Conservation (phyloP, 2,329 filamentous ascomycete genomes). For the Diplocarpon rosae region DNA sequence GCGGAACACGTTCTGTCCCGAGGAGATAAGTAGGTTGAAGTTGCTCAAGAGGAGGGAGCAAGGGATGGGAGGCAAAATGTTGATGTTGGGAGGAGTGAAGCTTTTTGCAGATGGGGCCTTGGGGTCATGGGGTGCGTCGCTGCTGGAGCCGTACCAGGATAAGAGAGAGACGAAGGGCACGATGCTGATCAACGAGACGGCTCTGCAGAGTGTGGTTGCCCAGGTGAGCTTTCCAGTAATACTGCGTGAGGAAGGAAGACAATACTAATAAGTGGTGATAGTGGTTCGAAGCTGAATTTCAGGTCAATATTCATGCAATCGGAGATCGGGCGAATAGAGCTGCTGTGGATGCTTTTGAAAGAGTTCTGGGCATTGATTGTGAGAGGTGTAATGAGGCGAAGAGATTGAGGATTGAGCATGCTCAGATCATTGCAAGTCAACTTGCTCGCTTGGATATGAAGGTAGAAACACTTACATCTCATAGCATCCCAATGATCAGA, state of each 20-base stretch:
- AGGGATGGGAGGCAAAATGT: slow-evolving; percentile 18
- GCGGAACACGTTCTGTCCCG: slow-evolving; percentile 52
- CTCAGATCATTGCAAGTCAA: slow-evolving; percentile 46
- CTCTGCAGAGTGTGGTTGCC: slow-evolving; percentile 40
- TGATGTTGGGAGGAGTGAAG: slow-evolving; percentile 54
- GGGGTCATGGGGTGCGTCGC: slow-evolving; percentile 60
- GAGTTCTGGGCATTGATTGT: slow-evolving; percentile 44
- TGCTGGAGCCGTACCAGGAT: slow-evolving; percentile 61
- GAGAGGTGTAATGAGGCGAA: slow-evolving; percentile 41
- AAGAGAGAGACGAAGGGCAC: slow-evolving; percentile 50
- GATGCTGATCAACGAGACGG: slow-evolving; percentile 53
- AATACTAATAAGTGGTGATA: slow-evolving; percentile 16
- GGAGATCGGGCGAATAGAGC: slow-evolving; percentile 58
- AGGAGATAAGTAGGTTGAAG: slow-evolving; percentile 33
- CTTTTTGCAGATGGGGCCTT: slow-evolving; percentile 61
- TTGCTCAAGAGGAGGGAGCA: slow-evolving; percentile 8
- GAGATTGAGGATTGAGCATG: slow-evolving; percentile 59
- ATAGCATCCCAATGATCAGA: slow-evolving; percentile 49
- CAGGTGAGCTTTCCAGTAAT: slow-evolving; percentile 14
- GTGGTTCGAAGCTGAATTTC: slow-evolving; percentile 51
- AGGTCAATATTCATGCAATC: slow-evolving; percentile 64
- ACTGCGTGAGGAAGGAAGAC: neutral
- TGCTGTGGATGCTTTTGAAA: slow-evolving; percentile 51
- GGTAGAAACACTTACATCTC: slow-evolving; percentile 5
- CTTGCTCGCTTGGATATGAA: neutral